Conservation (phyloP, 1,284 basidiomycete genomes). For the Lignosus rhinocerotis region DNA sequence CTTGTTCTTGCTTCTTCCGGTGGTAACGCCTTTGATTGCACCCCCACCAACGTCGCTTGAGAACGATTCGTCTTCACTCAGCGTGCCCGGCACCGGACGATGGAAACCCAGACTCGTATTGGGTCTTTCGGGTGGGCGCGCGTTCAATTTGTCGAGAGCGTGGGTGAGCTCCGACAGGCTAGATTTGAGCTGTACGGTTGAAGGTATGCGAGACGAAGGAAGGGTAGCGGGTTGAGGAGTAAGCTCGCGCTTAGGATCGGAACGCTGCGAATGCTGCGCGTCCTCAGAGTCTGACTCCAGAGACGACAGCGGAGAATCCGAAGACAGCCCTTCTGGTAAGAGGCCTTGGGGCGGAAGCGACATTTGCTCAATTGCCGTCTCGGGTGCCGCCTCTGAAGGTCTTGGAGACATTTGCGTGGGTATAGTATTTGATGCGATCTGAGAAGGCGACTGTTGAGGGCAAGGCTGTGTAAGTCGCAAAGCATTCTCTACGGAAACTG, state of each 20-base stretch:
- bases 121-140: slow-evolving; percentile 58
- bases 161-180: slow-evolving; percentile 50
- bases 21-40: not conserved
- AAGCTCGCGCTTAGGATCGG: not conserved
- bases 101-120: slow-evolving; percentile 68
- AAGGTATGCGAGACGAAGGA: not conserved
- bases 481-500: too few species aligned
- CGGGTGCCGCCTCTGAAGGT: too few species aligned
- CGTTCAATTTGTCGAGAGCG: slow-evolving; percentile 63
- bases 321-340: not conserved
- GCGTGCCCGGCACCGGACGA: slow-evolving; percentile 23
- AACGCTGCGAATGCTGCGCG: not conserved
- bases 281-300: not conserved
- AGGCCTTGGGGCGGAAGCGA: not conserved
- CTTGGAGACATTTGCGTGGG: too few species aligned
- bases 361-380: not conserved
- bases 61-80: slow-evolving; percentile 26
- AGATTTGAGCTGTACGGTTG: slow-evolving; percentile 5
- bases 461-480: too few species aligned
- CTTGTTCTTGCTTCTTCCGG: not conserved
- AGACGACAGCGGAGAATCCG: not conserved
- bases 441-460: too few species aligned
- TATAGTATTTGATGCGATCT: too few species aligned
- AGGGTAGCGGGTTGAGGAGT: not conserved
- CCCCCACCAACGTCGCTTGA: slow-evolving; percentile 4